Percentiles rank a stretch among this genome's conserved stretches.
phyloP scores from a whole-genome alignment of 768 basidiomycete genomes.

The Calvatia gigantea region DNA sequence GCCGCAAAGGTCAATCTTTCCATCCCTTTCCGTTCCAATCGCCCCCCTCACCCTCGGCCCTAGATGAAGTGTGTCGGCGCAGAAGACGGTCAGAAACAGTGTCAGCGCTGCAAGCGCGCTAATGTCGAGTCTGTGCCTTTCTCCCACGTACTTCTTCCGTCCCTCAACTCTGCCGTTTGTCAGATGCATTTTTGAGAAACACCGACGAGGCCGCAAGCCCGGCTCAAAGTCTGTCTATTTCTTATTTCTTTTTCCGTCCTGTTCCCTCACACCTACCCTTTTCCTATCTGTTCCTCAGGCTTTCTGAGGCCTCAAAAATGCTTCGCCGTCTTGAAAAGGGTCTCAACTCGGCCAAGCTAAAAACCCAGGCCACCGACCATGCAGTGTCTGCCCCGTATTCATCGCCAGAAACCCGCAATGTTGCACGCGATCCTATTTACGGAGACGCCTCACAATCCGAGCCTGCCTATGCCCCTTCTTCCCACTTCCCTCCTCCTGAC shows the following conservation, averaged over 20 bases:
- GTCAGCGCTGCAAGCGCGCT: slow-evolving; percentile 81
- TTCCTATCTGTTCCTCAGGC: slow-evolving; percentile 33
- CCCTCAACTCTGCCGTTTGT: slow-evolving; percentile 15
- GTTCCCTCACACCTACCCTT: slow-evolving; percentile 12
- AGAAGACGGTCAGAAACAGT: slow-evolving; percentile 77
- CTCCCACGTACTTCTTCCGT: slow-evolving; percentile 12
- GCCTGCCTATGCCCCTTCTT: slow-evolving; percentile 17
- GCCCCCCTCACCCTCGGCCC: slow-evolving; percentile 18
- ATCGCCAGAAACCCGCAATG: slow-evolving; percentile 22
- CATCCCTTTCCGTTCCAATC: slow-evolving; percentile 13
- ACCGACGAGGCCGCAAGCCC: slow-evolving; percentile 83
- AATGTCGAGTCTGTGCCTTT: slow-evolving; percentile 59
- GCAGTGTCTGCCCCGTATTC: slow-evolving; percentile 29
- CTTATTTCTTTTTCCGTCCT: slow-evolving; percentile 3
- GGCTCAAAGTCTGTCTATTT: slow-evolving; percentile 70
- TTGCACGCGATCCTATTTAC: slow-evolving; percentile 27
- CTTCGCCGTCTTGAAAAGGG: slow-evolving; percentile 83
- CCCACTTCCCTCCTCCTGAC: slow-evolving; percentile 19
- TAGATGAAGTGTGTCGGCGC: slow-evolving; percentile 93
- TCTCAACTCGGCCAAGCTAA: slow-evolving; percentile 71
- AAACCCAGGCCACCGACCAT: slow-evolving; percentile 47
- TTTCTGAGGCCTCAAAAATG: slow-evolving; percentile 89
- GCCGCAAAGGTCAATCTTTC: slow-evolving; percentile 62
- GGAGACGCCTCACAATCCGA: slow-evolving; percentile 27
- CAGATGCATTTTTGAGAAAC: slow-evolving; percentile 86